Conservation (phyloP, 2,329 filamentous ascomycete species). For the Curvularia lunata region DNA sequence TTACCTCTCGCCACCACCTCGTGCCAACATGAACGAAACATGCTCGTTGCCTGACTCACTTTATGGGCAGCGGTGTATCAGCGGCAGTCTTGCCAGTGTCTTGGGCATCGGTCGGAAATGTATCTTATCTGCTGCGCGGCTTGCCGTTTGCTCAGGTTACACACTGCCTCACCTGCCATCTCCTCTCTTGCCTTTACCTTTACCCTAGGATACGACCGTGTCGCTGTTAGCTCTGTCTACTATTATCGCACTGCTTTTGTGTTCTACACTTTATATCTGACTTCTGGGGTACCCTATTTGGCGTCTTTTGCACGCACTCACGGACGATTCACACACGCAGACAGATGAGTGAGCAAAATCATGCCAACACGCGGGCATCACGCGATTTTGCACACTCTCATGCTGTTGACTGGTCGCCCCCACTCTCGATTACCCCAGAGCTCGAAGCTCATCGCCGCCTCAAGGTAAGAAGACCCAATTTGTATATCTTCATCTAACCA, state of each 20-base stretch:
- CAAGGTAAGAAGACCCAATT: slow-evolving; percentile 12
- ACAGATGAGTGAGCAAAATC: not conserved
- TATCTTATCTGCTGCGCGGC: not conserved
- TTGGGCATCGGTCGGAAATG: not conserved
- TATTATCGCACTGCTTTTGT: not conserved
- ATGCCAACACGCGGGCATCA: not conserved
- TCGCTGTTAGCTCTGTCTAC: not conserved
- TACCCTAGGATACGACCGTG: not conserved
- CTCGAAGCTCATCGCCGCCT: slow-evolving; percentile 9
- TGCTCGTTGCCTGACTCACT: not conserved
- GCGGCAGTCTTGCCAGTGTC: not conserved
- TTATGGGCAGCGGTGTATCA: too few species aligned
- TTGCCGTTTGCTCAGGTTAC: not conserved
- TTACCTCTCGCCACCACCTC: not conserved
- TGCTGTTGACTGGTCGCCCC: slow-evolving; percentile 18
- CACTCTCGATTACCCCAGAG: slow-evolving; percentile 15
- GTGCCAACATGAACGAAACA: not conserved
- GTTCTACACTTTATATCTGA: not conserved
- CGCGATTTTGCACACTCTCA: slow-evolving; percentile 22
- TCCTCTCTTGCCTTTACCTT: not conserved
- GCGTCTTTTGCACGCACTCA: not conserved
- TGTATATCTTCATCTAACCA: not conserved
- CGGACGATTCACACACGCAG: not conserved
- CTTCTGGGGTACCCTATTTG: not conserved
- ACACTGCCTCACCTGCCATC: not conserved